Evolutionary conservation across 495 filamentous ascomycete species (phyloP), one percentile per base, ranked within the genome.

Genomic region (Entonaema liquescens): DNA sequence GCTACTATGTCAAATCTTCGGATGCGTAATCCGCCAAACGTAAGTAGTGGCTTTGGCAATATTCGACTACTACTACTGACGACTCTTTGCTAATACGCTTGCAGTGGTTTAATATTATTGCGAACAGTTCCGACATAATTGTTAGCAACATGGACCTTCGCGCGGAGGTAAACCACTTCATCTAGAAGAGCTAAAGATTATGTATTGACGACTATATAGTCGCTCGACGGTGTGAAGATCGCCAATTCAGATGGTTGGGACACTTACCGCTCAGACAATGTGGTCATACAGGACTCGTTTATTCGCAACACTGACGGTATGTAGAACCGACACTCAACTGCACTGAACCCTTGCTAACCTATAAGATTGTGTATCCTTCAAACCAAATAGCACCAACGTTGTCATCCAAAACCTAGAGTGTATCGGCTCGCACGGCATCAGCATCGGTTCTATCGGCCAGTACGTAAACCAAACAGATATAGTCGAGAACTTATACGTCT

Each of bases 321-420:
- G 56, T 49, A 4, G 5, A 21, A 2, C 28, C 21, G n/a, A 21
- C n/a, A 28, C 8, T 21, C 21, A 38, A n/a, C 12, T 15, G 13
- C 17, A 15, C 3, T 26, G 13, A 17, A 1, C 0, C 9, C 2
- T 28, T 59, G 17, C 60, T 71, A 33, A 64, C 35, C n/a, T 19
- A 29, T 2, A 65, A 71, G 70, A 92, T 73, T 92, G 90, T 65
- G 90, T 92, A n/a, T 88, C 88, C 11, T 92, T 92, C 84, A 92
- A 93, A 76, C 90, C 90, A 1, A 92, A 92, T 76, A 89, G 84
- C 75, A 91, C 89, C n/a, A 83, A 92, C 59, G 88, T 93, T 59
- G 79, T 93, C 5, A 86, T 92, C 17, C 89, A 92, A 76, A 90
- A 90, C 62, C 75, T 93, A 19, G 80, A 82, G 60, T 93, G 91